Evolutionary conservation across 140 eudicot genomes (phyloP), one percentile per base, ranked within the genome.

Genomic region (Ambrosia hybrid): DNA sequence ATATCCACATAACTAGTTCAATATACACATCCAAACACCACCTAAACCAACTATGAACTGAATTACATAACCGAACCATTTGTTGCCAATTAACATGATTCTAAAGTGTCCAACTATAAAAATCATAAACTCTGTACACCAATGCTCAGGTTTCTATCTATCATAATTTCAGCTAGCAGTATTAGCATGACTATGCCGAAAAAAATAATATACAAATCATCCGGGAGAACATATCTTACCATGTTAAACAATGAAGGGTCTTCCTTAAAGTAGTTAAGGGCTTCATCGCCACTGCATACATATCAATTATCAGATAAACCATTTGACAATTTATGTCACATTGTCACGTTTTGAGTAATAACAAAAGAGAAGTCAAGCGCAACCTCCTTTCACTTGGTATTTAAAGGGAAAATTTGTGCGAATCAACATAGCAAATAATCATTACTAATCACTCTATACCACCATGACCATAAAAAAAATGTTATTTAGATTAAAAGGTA

Each of bases 181-280:
- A n/a, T n/a, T n/a, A n/a, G n/a, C n/a, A n/a, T n/a, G n/a, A n/a
- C n/a, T 12, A 48, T 11, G 62, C 12, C 21, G 5, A n/a, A 4
- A 36, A 72, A 16, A 15, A 62, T 13, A 45, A 33, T 51, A n/a
- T n/a, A n/a, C n/a, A 34, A 41, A 52, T 73, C 67, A 55, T 57
- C 14, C 36, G 49, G 17, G 46, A 59, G 13, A 66, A 59, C 30
- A 58, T 49, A 43, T 67, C 67, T 58, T 80, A 93, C 99, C 97
- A 87, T 79, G 76, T 88, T 78, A 85, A 93, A 93, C 77, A 93
- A 78, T 1, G 88, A 77, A 1, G 97, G 97, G 55, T 93, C 94
- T 80, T 90, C 96, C 76, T 84, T 86, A 61, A 93, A 93, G 82
- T 90, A 93, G 53, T 76, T 76, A 48, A 90, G 85, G 8, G 99